Base-by-base conservation (phyloP, 2,329 filamentous ascomycete genomes). In the Aschersonia sp. region DNA sequence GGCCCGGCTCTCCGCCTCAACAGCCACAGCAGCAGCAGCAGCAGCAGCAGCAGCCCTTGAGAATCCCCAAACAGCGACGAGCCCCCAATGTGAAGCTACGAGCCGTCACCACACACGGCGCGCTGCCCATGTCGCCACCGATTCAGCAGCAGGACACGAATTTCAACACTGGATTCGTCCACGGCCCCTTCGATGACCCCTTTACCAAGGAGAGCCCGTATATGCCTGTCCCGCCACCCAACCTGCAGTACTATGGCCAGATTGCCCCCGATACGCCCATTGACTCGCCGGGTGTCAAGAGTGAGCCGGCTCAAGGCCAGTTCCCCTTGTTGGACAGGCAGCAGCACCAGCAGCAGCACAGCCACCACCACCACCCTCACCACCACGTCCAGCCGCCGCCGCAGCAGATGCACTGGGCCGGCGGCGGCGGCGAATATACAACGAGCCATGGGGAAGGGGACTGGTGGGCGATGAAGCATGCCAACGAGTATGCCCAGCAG, bases 151-250 rank as follows among this genome's bases (percentile, higher is more conserved):
- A 59, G 47, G 52, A 62, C 41, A 54, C 57, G 12, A 51, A 55
- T 45, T 47, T 51, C 49, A 52, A 29, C 37, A 6, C 50, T 47
- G 56, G 49, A 45, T 68, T 68, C 50, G 56, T 66, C 22, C 58
- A 62, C 43, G 65, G 65, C 29, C 60, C 56, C 48, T 62, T 57
- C 43, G 65, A 68, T 32, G 66, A 68, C 47, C 66, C 66, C 1
- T 68, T 68, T 22, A 22, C 22, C 53, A 53, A 50, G 46, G 64
- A 65, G 40, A 53, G 56, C 31, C 14, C n/a, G 12, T 32, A 47
- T 8, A 50, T 60, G 5, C 52, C 58, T 11, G 54, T 57, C n/a
- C 53, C 41, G 48, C n/a, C 52, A 49, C 35, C 49, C 40, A 46
- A 51, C 49, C 47, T 59, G 54, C 58, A 56, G 37, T 64, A 56